These are phyloP conservation scores for Phtheirospermum japonicum DNA, from an alignment of 257 asterid genomes.

Conservation along the genomic window DNA sequence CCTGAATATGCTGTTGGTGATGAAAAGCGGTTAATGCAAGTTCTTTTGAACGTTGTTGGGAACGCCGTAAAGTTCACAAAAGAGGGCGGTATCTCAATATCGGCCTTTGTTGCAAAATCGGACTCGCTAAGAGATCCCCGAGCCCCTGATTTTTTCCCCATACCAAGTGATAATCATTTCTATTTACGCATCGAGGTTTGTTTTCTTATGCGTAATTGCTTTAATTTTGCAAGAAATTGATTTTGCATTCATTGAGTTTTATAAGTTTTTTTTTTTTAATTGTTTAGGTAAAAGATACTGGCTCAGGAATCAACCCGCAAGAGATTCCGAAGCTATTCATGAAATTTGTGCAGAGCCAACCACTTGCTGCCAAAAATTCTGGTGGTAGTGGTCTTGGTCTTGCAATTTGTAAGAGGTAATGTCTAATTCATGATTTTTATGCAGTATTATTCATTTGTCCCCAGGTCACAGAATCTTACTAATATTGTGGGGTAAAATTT, in stretches of 20 bases:
- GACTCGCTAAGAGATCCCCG: slow-evolving; percentile 74
- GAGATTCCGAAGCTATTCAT: slow-evolving; percentile 84
- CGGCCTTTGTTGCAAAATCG: slow-evolving; percentile 76
- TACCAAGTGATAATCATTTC: slow-evolving; percentile 75
- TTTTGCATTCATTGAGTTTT: background rate
- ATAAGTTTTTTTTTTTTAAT: slow-evolving; percentile 7
- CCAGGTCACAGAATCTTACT: no score
- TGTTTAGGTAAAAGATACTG: slow-evolving; percentile 90
- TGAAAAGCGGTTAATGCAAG: slow-evolving; percentile 90
- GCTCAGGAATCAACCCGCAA: slow-evolving; percentile 80
- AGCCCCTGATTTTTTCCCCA: slow-evolving; percentile 73
- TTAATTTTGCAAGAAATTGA: background rate
- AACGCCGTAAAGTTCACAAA: slow-evolving; percentile 95
- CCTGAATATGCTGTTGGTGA: slow-evolving; percentile 84
- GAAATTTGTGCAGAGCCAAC: slow-evolving; percentile 82
- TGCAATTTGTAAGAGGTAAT: slow-evolving; percentile 87
- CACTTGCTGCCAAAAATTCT: slow-evolving; percentile 60
- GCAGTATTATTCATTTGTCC: background rate
- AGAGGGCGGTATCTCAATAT: slow-evolving; percentile 77
- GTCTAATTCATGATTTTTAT: slow-evolving; percentile 13
- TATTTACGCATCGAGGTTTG: slow-evolving; percentile 80
- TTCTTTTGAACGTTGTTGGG: slow-evolving; percentile 78
- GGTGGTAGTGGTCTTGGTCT: slow-evolving; percentile 97
- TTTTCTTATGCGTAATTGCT: slow-evolving; percentile 17
- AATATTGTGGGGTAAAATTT: no score